Evolutionary conservation across 202 grass and related monocot species (phyloP), one percentile per base, ranked within the genome.

Genomic region (Digitaria exilis): DNA sequence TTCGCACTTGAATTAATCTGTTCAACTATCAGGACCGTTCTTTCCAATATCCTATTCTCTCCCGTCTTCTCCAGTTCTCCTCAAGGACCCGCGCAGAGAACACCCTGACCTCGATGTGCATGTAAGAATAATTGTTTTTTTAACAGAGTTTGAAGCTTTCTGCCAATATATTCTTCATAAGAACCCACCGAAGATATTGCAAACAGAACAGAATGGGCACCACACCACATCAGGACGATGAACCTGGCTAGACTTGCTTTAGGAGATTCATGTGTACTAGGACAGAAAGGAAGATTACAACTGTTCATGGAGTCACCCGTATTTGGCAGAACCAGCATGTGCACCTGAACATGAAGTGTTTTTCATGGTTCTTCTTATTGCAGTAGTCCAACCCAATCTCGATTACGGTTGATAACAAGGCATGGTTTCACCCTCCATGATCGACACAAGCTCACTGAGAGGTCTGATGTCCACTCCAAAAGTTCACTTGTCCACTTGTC

Each of bases 1-100:
- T 9, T 54, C 19, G 18, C 50, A 54, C 50, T 54, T 54, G 50
- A 54, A 54, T 18, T 54, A 10, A 49, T 59, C 48, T n/a, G 1
- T 75, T 58, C 37, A 2, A 60, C 26, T 34, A 69, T 75, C 29
- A 74, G 77, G 46, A 28, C 66, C 17, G 22, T 81, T 18, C 81
- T 91, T 91, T 91, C 54, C 25, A 43, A 75, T 22, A 75, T 63
- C n/a, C 31, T 54, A 63, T 75, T 83, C 28, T 46, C 19, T 45
- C 37, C 17, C 31, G 1, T 10, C 42, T 22, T 37, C 18, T 63
- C n/a, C 3, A 19, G 14, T 50, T 52, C n/a, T 45, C 5, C 4
- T 74, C 3, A 64, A 41, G 30, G 69, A 25, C 39, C 68, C 43
- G 51, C 26, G 32, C 2, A 73, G 43, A 24, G 59, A 71, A 29